A percentile compares a stretch with the other conserved stretches of the same genome.
Evolutionary conservation across 306 rosid genomes (phyloP).

Genomic region (Cicer bijugum): DNA sequence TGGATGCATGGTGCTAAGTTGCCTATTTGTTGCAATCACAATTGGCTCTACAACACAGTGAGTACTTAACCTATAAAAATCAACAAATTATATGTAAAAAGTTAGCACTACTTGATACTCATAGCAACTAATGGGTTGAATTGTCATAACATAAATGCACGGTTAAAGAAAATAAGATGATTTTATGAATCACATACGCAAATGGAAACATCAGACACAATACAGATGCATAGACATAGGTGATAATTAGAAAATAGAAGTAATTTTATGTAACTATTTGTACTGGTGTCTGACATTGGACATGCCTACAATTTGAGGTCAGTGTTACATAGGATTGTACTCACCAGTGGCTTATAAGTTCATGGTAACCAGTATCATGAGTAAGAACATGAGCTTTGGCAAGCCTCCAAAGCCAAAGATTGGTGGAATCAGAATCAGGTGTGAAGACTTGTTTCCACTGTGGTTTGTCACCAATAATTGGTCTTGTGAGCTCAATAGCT

Average conservation of each 20-base stretch:
- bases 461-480: conserved; percentile 46
- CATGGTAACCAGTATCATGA: conserved; percentile 56
- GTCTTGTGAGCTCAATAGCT: conserved; percentile 58
- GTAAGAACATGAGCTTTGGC: conserved; percentile 60
- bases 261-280: too few relatives aligned
- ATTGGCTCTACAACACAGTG: conserved; percentile 53
- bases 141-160: conserved; percentile 15
- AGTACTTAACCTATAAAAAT: conserved; percentile 53
- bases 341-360: conserved; percentile 57
- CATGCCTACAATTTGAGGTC: too few relatives aligned
- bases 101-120: neutral
- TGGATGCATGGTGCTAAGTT: conserved; percentile 60
- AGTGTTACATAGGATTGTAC: neutral
- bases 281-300: too few relatives aligned
- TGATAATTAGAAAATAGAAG: too few relatives aligned
- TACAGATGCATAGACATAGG: too few relatives aligned
- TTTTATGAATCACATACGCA: neutral
- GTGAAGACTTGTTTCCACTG: conserved; percentile 57
- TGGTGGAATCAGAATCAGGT: conserved; percentile 47
- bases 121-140: neutral
- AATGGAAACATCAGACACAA: too few relatives aligned
- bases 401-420: conserved; percentile 58
- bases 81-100: neutral
- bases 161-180: neutral
- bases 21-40: conserved; percentile 55